Base-by-base conservation (phyloP, 2,329 filamentous ascomycete species). In the Phialophora chinensis region DNA sequence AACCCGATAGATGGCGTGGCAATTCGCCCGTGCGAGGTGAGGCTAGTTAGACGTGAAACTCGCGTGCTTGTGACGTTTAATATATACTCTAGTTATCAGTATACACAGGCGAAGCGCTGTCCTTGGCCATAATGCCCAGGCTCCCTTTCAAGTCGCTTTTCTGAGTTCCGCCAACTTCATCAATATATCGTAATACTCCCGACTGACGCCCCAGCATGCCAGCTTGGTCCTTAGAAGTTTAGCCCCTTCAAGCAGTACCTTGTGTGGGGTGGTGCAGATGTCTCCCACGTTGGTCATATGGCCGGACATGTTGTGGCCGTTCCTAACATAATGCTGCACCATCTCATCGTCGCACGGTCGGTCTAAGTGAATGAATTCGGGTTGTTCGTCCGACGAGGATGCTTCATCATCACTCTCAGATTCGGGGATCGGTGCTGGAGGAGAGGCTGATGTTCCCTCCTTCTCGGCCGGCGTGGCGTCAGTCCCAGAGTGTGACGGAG, bases 341-440 rank as follows among this genome's bases (percentile, higher is more conserved):
- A 87, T 78, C 70, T 87, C 85, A 72, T 87, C 86, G 67, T 87
- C 84, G 2, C 81, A 81, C 0, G 85, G 85, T 10, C 85, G 78
- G 63, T 88, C 86, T 0, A 88, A 76, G 20, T 83, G 80, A 44
- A 87, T 84, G 8, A 83, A 82, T 53, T 67, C 66, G 27, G 69
- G 66, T 50, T 63, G 63, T 20, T 69, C 69, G 23, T 70, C 64
- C 2, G 66, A 69, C 3, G 66, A 69, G 10, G 66, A 68, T 12
- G 60, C 58, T 10, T 38, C 61, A 20, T 70, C 66, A 17, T 69
- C 69, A 14, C 60, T 63, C 8, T 61, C 66, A 6, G 55, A 53
- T 11, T 12, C 25, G 7, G 38, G 33, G 4, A 25, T 20, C 6
- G 60, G 35, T 35, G 52, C 38, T 1, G 35, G 20, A 27, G 33